These are phyloP conservation scores for Mycena epipterygia DNA, from an alignment of 768 basidiomycete genomes.

Conservation along the genomic window DNA sequence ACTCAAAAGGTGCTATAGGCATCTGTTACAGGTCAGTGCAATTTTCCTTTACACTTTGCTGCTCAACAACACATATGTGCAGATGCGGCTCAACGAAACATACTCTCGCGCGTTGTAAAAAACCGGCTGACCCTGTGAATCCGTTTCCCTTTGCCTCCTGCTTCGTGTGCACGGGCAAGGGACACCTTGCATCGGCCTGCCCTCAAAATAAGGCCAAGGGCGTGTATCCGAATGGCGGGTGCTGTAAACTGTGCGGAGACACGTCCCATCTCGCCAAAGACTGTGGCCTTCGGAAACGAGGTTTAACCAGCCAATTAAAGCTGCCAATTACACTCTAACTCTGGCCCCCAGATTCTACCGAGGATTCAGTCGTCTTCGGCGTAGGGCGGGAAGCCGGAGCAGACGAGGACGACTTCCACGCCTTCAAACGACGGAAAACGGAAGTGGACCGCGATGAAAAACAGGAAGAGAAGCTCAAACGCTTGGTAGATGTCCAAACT, in stretches of 20 bases:
- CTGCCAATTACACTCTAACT: background rate
- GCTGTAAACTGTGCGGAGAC: constrained; percentile 90
- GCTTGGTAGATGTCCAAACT: constrained; percentile 56
- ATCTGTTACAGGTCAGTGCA: constrained; percentile 79
- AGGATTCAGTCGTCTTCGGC: constrained; percentile 56
- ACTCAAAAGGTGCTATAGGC: constrained; percentile 54
- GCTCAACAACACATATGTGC: background rate
- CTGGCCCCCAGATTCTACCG: constrained; percentile 49
- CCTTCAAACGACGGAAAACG: constrained; percentile 72
- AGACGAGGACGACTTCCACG: constrained; percentile 96
- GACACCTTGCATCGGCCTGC: constrained; percentile 89
- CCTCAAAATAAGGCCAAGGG: constrained; percentile 85
- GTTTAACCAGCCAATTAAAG: constrained; percentile 46
- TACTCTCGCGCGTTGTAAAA: constrained; percentile 82
- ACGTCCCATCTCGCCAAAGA: constrained; percentile 89
- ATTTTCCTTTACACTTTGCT: background rate
- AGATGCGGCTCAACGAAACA: constrained; percentile 90
- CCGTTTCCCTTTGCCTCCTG: constrained; percentile 92
- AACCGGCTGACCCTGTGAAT: constrained; percentile 69
- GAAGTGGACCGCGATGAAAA: constrained; percentile 76
- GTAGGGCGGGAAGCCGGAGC: constrained; percentile 75
- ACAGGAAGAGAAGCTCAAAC: constrained; percentile 57
- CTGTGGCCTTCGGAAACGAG: constrained; percentile 76
- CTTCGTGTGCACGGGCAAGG: constrained; percentile 88
- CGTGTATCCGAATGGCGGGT: constrained; percentile 92